These are phyloP conservation scores for Allomyces arbusculus DNA, from an alignment of 192 early-diverging fungal species.

Conservation along the genomic window DNA sequence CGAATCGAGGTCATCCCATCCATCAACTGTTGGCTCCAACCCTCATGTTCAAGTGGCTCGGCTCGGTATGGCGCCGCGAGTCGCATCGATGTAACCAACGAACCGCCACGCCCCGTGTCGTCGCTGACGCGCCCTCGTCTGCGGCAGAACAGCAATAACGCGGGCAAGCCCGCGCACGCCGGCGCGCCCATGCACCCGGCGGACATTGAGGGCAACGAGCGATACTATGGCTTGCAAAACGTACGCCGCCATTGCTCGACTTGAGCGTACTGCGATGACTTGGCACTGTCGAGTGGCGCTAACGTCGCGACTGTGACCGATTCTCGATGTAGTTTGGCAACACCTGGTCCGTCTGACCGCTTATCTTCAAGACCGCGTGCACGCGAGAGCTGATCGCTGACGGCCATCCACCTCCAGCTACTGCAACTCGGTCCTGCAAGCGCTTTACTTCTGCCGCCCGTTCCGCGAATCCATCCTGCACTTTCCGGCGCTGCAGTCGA, in stretches of 20 bases:
- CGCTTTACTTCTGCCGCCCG: slow-evolving; percentile 81
- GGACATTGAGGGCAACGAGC: slow-evolving; percentile 36
- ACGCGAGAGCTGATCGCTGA: neutral
- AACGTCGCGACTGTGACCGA: slow-evolving; percentile 1
- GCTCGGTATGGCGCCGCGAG: too few relatives aligned
- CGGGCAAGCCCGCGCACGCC: neutral
- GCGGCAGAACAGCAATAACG: too few relatives aligned
- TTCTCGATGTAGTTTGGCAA: slow-evolving; percentile 46
- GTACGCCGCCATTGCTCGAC: slow-evolving; percentile 19
- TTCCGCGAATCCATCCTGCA: slow-evolving; percentile 80
- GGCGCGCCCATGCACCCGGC: slow-evolving; percentile 6
- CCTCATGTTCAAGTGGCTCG: too few relatives aligned
- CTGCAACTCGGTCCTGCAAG: slow-evolving; percentile 87
- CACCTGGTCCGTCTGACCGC: slow-evolving; percentile 37
- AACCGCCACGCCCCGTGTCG: too few relatives aligned
- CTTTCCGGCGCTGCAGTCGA: slow-evolving; percentile 37
- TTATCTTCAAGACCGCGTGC: slow-evolving; percentile 10
- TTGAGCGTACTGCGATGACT: slow-evolving; percentile 1
- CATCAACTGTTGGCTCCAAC: too few relatives aligned
- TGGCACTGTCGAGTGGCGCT: neutral
- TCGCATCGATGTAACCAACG: too few relatives aligned
- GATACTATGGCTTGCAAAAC: slow-evolving; percentile 80
- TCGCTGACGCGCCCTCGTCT: too few relatives aligned
- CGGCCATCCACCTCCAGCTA: slow-evolving; percentile 33
- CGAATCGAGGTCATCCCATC: too few relatives aligned